These are phyloP conservation scores for Cichorium intybus DNA, from an alignment of 140 eudicot species.

Conservation along the genomic window DNA sequence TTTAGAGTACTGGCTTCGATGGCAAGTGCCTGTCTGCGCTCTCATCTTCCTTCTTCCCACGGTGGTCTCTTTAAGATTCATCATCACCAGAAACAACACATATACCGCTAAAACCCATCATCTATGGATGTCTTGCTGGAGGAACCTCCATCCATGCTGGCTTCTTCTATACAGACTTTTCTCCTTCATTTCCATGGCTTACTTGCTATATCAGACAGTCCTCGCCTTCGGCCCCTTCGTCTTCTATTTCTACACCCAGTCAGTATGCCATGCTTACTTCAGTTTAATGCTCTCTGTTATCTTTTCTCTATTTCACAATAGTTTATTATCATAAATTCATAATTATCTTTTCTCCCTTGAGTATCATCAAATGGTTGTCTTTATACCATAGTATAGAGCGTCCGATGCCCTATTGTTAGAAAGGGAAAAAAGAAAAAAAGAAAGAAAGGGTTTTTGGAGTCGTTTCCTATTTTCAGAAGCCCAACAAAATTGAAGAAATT, in stretches of 20 bases:
- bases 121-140: conserved; percentile 85
- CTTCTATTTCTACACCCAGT: conserved; percentile 90
- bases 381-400: neutral
- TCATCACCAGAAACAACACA: conserved; percentile 15
- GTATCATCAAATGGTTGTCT: neutral
- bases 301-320: neutral
- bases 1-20: conserved; percentile 62
- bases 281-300: neutral
- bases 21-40: conserved; percentile 71
- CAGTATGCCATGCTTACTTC: conserved; percentile 7
- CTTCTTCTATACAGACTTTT: conserved; percentile 61
- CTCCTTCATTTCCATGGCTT: conserved; percentile 59
- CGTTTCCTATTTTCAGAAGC: too few species aligned
- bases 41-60: conserved; percentile 56
- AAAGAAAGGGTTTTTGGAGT: neutral
- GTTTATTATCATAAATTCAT: neutral
- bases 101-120: conserved; percentile 16
- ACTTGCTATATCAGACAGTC: conserved; percentile 47
- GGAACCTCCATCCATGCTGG: conserved; percentile 57
- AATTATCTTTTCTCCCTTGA: neutral
- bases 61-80: conserved; percentile 24
- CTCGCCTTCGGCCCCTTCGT: conserved; percentile 42
- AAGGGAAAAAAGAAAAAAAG: neutral
- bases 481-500: neutral
- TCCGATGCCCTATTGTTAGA: neutral